These are phyloP conservation scores for Spirogloea muscicola DNA, from an alignment of 139 green algal genomes.

Conservation along the genomic window DNA sequence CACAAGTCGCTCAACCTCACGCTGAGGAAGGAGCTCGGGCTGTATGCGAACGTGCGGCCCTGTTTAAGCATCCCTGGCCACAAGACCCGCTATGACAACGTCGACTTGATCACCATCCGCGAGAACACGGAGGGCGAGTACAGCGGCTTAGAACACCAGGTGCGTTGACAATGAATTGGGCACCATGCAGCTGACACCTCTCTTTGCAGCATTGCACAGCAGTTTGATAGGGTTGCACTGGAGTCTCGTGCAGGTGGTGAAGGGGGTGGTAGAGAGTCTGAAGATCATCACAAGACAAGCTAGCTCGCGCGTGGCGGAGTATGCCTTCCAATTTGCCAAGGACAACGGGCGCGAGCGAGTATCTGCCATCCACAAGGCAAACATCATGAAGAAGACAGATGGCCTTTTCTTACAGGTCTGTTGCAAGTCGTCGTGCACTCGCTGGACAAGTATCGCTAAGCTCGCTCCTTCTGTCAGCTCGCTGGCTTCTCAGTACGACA, in stretches of 20 bases:
- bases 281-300: conserved; percentile 90
- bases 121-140: conserved; percentile 99
- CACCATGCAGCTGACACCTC: too few relatives aligned
- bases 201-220: too few relatives aligned
- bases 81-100: conserved; percentile 90
- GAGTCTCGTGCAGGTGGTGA: conserved; percentile 62
- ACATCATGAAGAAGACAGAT: conserved; percentile 98
- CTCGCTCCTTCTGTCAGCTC: too few relatives aligned
- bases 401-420: conserved; percentile 72
- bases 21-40: conserved; percentile 89
- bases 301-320: conserved; percentile 82
- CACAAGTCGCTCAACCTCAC: conserved; percentile 88
- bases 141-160: conserved; percentile 89
- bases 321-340: conserved; percentile 84
- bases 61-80: conserved; percentile 90
- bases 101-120: conserved; percentile 92
- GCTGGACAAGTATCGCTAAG: too few relatives aligned
- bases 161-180: conserved; percentile 44
- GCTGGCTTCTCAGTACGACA: too few relatives aligned
- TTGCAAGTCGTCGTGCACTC: neutral
- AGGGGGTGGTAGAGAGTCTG: conserved; percentile 86
- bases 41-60: conserved; percentile 95
- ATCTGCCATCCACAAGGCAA: conserved; percentile 79
- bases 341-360: conserved; percentile 77
- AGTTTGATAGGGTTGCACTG: too few relatives aligned